phyloP scores from a whole-genome alignment of 768 basidiomycete species.

The Suillus paluster region DNA sequence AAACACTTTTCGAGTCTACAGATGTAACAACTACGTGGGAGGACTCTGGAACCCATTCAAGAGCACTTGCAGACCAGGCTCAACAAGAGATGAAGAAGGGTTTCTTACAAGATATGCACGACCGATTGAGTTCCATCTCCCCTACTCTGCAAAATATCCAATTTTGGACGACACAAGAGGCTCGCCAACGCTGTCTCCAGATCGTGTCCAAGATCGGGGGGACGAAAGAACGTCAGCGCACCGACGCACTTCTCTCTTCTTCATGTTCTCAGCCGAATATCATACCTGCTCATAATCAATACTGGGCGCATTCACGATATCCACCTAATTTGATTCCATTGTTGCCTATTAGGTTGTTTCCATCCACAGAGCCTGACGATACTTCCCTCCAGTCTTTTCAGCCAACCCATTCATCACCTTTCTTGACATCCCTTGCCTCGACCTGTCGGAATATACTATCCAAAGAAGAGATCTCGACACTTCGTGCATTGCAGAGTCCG shows the following conservation, averaged over 20 bases:
- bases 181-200: conserved; percentile 69
- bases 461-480: conserved; percentile 38
- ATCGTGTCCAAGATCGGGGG: conserved; percentile 87
- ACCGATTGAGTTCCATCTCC: conserved; percentile 41
- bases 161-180: conserved; percentile 86
- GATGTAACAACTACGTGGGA: conserved; percentile 16
- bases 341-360: conserved; percentile 58
- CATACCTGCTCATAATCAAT: conserved; percentile 43
- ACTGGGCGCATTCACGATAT: conserved; percentile 71
- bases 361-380: conserved; percentile 31
- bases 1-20: conserved; percentile 9
- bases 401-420: conserved; percentile 29
- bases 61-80: conserved; percentile 73
- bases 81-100: conserved; percentile 73
- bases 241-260: conserved; percentile 59
- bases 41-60: conserved; percentile 59
- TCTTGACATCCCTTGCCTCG: conserved; percentile 51
- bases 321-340: conserved; percentile 56
- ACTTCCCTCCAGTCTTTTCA: conserved; percentile 6
- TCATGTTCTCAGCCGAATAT: conserved; percentile 14
- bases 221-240: conserved; percentile 63
- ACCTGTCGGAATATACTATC: conserved; percentile 61
- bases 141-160: conserved; percentile 39
- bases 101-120: conserved; percentile 64
- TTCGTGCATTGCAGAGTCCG: background rate